These are phyloP conservation scores for Berberis vulgaris DNA, from an alignment of 164 flowering plant genomes.

Conservation along the genomic window DNA sequence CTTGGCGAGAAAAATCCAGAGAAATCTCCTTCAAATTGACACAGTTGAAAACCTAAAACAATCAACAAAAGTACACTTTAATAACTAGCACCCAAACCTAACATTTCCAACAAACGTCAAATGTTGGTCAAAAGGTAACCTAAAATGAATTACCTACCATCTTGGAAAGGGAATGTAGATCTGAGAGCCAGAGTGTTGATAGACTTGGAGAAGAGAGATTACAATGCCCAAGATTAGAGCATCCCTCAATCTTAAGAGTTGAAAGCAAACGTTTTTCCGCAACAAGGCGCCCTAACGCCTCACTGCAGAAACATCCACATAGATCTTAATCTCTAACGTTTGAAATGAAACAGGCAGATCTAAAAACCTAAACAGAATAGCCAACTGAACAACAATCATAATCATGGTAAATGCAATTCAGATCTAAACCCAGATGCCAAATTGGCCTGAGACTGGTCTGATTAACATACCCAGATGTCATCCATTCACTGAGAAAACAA, in stretches of 20 bases:
- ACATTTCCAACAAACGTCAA: neutral
- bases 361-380: no score
- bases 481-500: no score
- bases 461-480: no score
- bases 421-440: no score
- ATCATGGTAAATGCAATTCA: no score
- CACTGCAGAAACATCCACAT: conserved; percentile 37
- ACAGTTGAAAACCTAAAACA: conserved; percentile 63
- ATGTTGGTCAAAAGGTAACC: neutral
- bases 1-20: conserved; percentile 65
- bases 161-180: conserved; percentile 71
- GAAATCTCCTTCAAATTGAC: conserved; percentile 86
- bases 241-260: conserved; percentile 88
- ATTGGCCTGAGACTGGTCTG: no score
- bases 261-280: conserved; percentile 68
- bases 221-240: conserved; percentile 64
- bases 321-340: neutral
- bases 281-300: conserved; percentile 87
- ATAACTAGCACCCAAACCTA: neutral
- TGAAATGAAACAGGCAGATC: no score
- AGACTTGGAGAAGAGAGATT: conserved; percentile 63
- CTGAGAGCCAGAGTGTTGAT: conserved; percentile 85
- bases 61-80: neutral
- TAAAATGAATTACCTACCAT: conserved; percentile 34
- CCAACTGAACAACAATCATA: no score